Evolutionary conservation across 2,329 filamentous ascomycete genomes (phyloP).

Genomic region (Xylaria sp.): DNA sequence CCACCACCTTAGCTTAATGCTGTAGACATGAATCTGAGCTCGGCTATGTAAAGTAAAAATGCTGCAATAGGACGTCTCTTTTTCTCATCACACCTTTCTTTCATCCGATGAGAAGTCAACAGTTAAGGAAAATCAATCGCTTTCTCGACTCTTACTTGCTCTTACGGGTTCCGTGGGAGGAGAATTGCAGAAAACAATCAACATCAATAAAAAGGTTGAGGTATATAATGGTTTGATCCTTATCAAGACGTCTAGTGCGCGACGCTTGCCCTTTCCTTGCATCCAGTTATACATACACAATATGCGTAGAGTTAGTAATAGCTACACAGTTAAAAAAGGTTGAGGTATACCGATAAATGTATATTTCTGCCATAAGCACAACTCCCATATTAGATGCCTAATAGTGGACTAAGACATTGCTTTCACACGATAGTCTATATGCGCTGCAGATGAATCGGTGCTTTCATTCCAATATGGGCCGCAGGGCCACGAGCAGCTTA

Average conservation of each 20-base stretch:
- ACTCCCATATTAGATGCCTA: background rate
- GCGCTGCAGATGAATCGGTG: conserved; percentile 1
- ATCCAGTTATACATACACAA: too few relatives aligned
- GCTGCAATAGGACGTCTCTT: background rate
- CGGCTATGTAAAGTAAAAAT: background rate
- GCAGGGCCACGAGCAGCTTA: background rate
- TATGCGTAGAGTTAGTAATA: too few relatives aligned
- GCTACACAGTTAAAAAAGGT: too few relatives aligned
- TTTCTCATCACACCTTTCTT: background rate
- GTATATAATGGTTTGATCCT: too few relatives aligned
- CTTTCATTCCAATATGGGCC: conserved; percentile 8
- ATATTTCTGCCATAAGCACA: background rate
- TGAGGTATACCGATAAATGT: background rate
- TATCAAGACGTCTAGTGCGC: too few relatives aligned
- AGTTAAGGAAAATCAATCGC: background rate
- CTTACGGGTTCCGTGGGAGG: too few relatives aligned
- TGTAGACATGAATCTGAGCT: background rate
- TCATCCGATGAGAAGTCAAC: too few relatives aligned
- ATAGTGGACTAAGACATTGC: background rate
- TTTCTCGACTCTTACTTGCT: background rate
- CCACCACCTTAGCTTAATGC: background rate
- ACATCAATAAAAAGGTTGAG: too few relatives aligned
- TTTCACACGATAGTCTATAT: conserved; percentile 13
- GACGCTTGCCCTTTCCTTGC: too few relatives aligned
- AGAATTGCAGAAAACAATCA: too few relatives aligned